Evolutionary conservation across 768 basidiomycete genomes (phyloP), one percentile per base, ranked within the genome.

Genomic region (Lactifluus echinatus): DNA sequence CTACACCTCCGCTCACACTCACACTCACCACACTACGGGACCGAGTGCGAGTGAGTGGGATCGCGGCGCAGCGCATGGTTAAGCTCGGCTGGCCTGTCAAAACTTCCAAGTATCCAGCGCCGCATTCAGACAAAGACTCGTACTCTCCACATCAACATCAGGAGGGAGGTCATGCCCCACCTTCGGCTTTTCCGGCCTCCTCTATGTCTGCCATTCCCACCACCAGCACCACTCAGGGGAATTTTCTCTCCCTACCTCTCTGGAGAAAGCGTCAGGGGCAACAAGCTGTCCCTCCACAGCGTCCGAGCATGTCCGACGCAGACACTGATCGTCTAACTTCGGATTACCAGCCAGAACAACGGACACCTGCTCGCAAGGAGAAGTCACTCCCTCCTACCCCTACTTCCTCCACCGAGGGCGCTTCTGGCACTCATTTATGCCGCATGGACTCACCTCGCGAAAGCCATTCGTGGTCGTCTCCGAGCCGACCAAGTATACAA

Each of bases 221-320:
- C 12, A 72, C 74, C 50, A 76, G 77, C 12, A 73, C 79, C 12
- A 77, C 80, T 2, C 48, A 42, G 19, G 23, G 31, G 2, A 36
- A 81, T 69, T 81, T 87, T 70, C 81, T 87, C 69, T 82, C 85
- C 23, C 69, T 84, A 24, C 81, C 84, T 15, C 74, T 76, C 59
- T 85, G 84, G 84, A 79, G 74, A 65, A 83, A 79, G 63, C 82
- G 78, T 58, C 71, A 69, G 28, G 65, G 70, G 31, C 66, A 71
- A 46, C 62, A 67, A 21, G 65, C 73, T 23, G 29, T 61, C 70
- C 34, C 62, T 70, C 39, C 21, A 40, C 51, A 14, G 8, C 72
- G 64, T 59, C 70, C 66, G 55, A 70, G 63, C 53, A 56, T 63
- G 47, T 65, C 69, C 47, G 68, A 62, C 21, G 44, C 37, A 12